These are phyloP conservation scores for Aegilops umbellulata DNA, from an alignment of 176 grass and related monocot species.

Conservation along the genomic window DNA sequence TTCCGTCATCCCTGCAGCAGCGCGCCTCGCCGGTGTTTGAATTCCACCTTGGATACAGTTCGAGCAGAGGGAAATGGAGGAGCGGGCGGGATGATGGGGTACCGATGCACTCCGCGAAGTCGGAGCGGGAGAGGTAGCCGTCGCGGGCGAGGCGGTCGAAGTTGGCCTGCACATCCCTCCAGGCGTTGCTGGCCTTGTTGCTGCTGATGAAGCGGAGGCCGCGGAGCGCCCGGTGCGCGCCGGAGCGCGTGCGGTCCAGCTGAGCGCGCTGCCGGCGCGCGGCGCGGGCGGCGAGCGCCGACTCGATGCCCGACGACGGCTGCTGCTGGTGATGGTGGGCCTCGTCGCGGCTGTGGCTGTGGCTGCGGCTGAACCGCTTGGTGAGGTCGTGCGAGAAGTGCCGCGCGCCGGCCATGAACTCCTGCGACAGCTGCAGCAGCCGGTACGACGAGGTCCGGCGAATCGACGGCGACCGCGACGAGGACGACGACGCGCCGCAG, in stretches of 20 bases:
- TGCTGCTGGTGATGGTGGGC: neutral
- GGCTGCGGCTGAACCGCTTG: conserved; percentile 66
- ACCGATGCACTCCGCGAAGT: conserved; percentile 96
- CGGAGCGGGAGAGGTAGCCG: conserved; percentile 68
- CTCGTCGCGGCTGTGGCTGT: conserved; percentile 38
- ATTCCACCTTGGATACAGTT: neutral
- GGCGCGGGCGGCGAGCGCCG: conserved; percentile 72
- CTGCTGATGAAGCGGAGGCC: conserved; percentile 94
- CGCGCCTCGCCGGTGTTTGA: neutral
- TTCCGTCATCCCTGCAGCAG: conserved; percentile 75
- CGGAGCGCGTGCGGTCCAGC: conserved; percentile 82
- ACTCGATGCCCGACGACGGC: conserved; percentile 51
- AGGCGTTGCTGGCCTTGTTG: conserved; percentile 71
- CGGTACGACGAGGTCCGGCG: conserved; percentile 72
- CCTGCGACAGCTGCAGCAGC: conserved; percentile 89
- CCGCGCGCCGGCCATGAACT: conserved; percentile 69
- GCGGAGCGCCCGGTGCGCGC: conserved; percentile 76
- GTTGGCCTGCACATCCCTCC: conserved; percentile 75
- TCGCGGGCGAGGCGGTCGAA: conserved; percentile 75
- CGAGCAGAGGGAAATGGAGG: neutral
- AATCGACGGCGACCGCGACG: conserved; percentile 75
- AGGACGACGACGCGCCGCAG: conserved; percentile 22
- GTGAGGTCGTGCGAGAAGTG: conserved; percentile 86
- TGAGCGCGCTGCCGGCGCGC: conserved; percentile 64
- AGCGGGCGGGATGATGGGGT: neutral